Conservation (phyloP, 495 filamentous ascomycete genomes). For the Letharia lupina region DNA sequence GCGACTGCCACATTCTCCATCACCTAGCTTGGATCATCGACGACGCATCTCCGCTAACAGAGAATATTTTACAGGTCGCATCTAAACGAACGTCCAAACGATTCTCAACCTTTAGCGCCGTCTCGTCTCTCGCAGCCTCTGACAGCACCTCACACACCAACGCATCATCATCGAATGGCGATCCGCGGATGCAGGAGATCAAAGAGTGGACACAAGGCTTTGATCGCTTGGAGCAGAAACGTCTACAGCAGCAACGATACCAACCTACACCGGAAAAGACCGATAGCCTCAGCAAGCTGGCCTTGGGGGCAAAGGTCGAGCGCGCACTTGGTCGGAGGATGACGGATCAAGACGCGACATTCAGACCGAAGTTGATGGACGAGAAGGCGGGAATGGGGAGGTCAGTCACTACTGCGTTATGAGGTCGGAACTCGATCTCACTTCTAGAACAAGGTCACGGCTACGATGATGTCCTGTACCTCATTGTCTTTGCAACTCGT, state of each 20-base stretch:
- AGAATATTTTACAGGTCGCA: conserved; percentile 27
- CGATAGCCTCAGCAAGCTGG: conserved; percentile 79
- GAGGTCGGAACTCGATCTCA: conserved; percentile 13
- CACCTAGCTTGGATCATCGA: background rate
- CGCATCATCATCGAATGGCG: conserved; percentile 52
- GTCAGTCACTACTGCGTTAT: conserved; percentile 26
- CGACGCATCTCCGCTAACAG: background rate
- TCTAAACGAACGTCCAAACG: conserved; percentile 64
- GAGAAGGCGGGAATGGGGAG: conserved; percentile 39
- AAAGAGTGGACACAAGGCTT: conserved; percentile 72
- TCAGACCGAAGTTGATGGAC: conserved; percentile 46
- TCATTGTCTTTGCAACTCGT: background rate
- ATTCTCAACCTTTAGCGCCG: conserved; percentile 71
- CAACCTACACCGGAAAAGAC: conserved; percentile 72
- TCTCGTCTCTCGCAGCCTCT: conserved; percentile 62
- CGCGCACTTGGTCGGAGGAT: conserved; percentile 83
- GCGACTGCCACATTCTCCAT: background rate
- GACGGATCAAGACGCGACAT: conserved; percentile 84
- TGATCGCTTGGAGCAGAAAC: conserved; percentile 86
- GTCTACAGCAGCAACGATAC: conserved; percentile 76
- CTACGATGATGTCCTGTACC: conserved; percentile 9
- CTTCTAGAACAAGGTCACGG: conserved; percentile 13
- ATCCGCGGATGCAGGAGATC: conserved; percentile 60
- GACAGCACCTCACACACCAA: conserved; percentile 45
- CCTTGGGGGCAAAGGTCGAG: conserved; percentile 88